Evolutionary conservation across 345 rosid species (phyloP), one percentile per base, ranked within the genome.

Genomic region (Camelina sativa): DNA sequence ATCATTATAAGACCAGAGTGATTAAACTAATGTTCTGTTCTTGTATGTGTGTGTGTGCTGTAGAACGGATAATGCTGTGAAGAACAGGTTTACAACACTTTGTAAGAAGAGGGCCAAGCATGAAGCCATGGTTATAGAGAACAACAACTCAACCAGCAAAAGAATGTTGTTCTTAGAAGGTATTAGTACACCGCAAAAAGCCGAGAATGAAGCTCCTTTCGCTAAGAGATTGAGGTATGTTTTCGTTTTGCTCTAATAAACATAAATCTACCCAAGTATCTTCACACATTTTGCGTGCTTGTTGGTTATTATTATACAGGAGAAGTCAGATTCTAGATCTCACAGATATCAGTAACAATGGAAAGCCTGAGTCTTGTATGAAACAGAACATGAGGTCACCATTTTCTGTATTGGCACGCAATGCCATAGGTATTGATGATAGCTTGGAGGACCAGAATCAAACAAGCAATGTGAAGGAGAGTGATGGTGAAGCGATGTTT

Each of bases 41-140:
- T 44, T 38, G 9, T 34, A 17, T 17, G 0, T 73, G 56, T 67
- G 62, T 74, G 77, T 67, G 48, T 65, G 55, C 85, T 77, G 78
- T 84, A 95, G 99, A 84, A 95, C 99, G 37, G 99, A 95, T 82
- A 95, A 95, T 82, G 99, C 97, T 62, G 99, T 92, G 71, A 95
- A 95, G 84, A 95, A 95, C 81, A 84, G 99, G 41, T 95, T 95
- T 82, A 82, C 99, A 11, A 95, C 99, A 44, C 81, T 95, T 50
- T 90, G 99, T 85, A 95, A 95, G 86, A 95, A 92, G 79, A 95
- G 92, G 80, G 97, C 97, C 9, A 95, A 86, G 79, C 86, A 84
- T 63, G 97, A 95, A 79, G 92, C 96, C 71, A 77, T 89, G 65
- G 86, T 86, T 6, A 90, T 85, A 62, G 96, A 87, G 81, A 59